Base-by-base conservation (phyloP, 345 rosid genomes). In the Pugionium dolabratum region DNA sequence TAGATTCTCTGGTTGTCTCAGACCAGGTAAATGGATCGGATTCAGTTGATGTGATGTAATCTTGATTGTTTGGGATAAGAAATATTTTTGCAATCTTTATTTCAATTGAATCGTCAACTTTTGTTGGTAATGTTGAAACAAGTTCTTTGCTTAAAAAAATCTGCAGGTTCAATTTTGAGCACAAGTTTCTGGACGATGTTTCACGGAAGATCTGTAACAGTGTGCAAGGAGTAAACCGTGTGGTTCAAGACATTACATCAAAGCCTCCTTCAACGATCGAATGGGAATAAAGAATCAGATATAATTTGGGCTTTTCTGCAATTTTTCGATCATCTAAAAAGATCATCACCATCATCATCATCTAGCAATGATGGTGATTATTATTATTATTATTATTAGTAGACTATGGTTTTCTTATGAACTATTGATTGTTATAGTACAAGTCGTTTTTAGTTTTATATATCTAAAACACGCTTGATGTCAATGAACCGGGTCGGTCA, bases 231-330 rank as follows among this genome's bases (percentile, higher is more conserved):
- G 96, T 95, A 36, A 95, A 95, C 79, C 83, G 97, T 71, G 95
- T 95, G 69, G 95, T 89, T 76, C 97, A 76, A 74, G 99, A 95
- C 81, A 94, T 94, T 18, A 90, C 99, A 64, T 91, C 97, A 5
- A 94, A 94, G 81, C 99, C 99, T 66, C 99, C 97, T 31, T 90
- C 99, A 60, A 94, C 97, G 2, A 94, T 94, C 36, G 99, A 94
- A 65, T 91, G 99, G 99, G 96, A 94, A 78, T 94, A 74, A 84
- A 55, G 3, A 34, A 10, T 28, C 41, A 35, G 6, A 43, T 64
- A 0, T 4, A 1, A 11, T 7, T 64, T 26, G 68, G 44, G 42
- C 52, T 45, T 44, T 66, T 44, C 31, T 39, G 54, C 66, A 57
- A 72, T 58, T 65, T 3, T 65, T 72, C 31, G 30, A 58, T 47